These are phyloP conservation scores for Conidiobolus incongruus DNA, from an alignment of 371 early-diverging fungal genomes.

Conservation along the genomic window DNA sequence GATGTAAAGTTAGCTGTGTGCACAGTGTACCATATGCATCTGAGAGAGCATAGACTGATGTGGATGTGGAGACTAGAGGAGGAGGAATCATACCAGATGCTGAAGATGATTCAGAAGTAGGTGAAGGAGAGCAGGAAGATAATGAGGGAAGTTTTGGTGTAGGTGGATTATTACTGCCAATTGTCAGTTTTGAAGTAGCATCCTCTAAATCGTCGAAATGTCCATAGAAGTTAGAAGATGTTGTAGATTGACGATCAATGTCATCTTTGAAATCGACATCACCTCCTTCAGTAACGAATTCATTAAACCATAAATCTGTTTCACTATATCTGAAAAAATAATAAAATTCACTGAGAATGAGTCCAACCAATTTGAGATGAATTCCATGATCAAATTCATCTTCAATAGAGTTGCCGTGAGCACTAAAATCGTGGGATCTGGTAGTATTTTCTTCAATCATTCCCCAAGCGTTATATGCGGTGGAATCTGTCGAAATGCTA, in stretches of 20 bases:
- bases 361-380: slow-evolving; percentile 11
- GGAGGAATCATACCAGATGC: background rate
- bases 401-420: slow-evolving; percentile 8
- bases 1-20: slow-evolving; percentile 10
- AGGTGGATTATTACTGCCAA: background rate
- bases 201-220: background rate
- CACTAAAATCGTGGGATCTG: slow-evolving; percentile 5
- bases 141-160: background rate
- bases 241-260: background rate
- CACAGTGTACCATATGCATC: slow-evolving; percentile 11
- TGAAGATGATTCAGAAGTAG: background rate
- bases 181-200: no score
- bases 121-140: background rate
- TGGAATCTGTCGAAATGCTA: background rate
- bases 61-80: background rate
- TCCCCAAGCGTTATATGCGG: background rate
- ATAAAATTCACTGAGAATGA: slow-evolving; percentile 14
- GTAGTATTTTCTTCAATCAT: background rate
- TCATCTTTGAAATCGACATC: background rate
- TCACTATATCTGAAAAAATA: slow-evolving; percentile 12
- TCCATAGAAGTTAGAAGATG: background rate
- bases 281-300: slow-evolving; percentile 8
- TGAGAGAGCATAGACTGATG: slow-evolving; percentile 6
- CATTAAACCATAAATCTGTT: slow-evolving; percentile 15
- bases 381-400: slow-evolving; percentile 9